Evolutionary conservation across 805 yeast genomes (phyloP).

Genomic region (Wickerhamiella kurtzmanii): DNA sequence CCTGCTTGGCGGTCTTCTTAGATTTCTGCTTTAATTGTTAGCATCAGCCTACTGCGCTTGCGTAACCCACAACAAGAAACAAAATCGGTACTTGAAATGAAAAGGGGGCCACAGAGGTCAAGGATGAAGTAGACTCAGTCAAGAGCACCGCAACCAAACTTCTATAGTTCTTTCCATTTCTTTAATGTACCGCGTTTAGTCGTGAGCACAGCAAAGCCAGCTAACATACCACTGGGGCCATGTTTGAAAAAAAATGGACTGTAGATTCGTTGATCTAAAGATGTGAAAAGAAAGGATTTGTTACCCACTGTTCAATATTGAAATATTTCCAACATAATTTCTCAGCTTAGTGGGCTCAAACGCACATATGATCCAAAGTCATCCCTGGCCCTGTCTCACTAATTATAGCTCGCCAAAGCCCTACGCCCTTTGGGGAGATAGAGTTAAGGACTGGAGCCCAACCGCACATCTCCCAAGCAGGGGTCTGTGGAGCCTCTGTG

Average conservation of each 20-base stretch:
- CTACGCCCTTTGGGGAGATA: background rate
- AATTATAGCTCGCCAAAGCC: background rate
- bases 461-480: too few species aligned
- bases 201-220: conserved; percentile 31
- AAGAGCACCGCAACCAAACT: conserved; percentile 12
- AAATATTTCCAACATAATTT: background rate
- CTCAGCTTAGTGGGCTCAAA: background rate
- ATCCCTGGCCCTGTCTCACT: too few species aligned
- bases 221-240: conserved; percentile 89
- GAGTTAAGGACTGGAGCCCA: too few species aligned
- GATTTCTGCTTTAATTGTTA: conserved; percentile 25
- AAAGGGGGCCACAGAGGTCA: conserved; percentile 1
- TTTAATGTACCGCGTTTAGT: conserved; percentile 10
- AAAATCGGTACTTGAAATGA: background rate
- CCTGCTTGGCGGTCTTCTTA: conserved; percentile 64
- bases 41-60: conserved; percentile 64
- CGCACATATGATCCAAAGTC: too few species aligned
- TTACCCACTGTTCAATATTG: background rate
- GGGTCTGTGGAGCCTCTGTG: too few species aligned
- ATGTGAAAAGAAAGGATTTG: background rate
- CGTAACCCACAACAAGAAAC: conserved; percentile 19
- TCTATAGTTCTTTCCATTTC: background rate
- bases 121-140: conserved; percentile 16
- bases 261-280: background rate
- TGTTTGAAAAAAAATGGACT: conserved; percentile 24